Conservation (phyloP, 441 rosid species). For the Pelargonium citronellum region DNA sequence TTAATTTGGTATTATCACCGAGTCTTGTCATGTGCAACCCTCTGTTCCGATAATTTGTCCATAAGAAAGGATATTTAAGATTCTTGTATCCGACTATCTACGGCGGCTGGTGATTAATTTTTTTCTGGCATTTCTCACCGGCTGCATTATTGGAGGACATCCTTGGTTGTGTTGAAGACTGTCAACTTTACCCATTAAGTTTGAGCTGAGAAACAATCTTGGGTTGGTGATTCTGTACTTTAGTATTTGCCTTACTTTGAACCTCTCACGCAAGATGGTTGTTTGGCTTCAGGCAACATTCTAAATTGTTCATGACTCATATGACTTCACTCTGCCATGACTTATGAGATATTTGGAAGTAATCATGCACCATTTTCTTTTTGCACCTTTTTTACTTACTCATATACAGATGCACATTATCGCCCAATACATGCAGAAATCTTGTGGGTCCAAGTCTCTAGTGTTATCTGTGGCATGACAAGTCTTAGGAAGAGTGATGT, state of each 20-base stretch:
- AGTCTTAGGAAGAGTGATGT: neutral
- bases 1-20: neutral
- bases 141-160: neutral
- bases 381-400: neutral
- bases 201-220: neutral
- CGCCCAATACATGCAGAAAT: neutral
- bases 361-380: neutral
- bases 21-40: neutral
- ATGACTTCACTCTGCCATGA: neutral
- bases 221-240: neutral
- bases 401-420: neutral
- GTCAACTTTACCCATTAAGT: neutral
- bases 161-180: neutral
- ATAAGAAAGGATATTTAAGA: no score
- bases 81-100: neutral
- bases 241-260: neutral
- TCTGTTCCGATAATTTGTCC: neutral
- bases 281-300: neutral
- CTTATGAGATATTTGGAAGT: neutral
- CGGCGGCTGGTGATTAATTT: no score
- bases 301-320: neutral
- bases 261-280: neutral
- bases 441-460: neutral
- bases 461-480: neutral
- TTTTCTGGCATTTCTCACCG: neutral